Conservation (phyloP, 2,329 filamentous ascomycete species). For the Capronia americana region DNA sequence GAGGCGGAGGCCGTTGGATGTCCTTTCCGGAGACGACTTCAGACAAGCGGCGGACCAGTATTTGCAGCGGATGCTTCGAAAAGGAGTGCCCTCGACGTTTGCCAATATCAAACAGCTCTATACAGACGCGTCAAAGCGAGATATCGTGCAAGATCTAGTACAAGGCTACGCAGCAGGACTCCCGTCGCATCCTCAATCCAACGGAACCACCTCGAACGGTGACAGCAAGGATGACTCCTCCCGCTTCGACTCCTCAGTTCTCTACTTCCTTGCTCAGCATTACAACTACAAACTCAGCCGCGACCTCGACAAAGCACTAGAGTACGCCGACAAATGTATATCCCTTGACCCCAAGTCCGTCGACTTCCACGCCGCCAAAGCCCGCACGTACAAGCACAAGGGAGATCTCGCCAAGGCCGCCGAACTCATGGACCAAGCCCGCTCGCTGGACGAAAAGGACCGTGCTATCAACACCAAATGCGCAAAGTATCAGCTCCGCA, state of each 20-base stretch:
- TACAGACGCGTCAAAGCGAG: conserved; percentile 75
- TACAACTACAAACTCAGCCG: conserved; percentile 92
- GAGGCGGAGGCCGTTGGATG: conserved; percentile 85
- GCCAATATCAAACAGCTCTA: conserved; percentile 96
- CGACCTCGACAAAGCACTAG: conserved; percentile 78
- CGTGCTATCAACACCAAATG: conserved; percentile 98
- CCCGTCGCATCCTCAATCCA: conserved; percentile 53
- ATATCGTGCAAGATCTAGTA: conserved; percentile 75
- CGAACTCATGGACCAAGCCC: conserved; percentile 85
- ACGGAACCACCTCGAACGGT: conserved; percentile 55
- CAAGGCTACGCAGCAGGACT: conserved; percentile 73
- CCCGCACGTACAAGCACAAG: conserved; percentile 89
- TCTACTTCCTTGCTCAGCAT: conserved; percentile 95
- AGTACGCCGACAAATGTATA: conserved; percentile 84
- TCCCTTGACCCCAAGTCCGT: conserved; percentile 79
- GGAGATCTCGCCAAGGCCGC: conserved; percentile 81
- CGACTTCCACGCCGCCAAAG: conserved; percentile 94
- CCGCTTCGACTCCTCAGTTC: conserved; percentile 75
- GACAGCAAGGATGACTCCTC: conserved; percentile 59
- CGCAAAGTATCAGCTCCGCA: conserved; percentile 93
- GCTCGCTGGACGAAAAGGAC: conserved; percentile 84
- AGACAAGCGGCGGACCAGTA: conserved; percentile 77
- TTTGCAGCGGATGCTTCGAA: conserved; percentile 81
- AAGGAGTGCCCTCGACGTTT: conserved; percentile 94
- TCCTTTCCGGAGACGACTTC: conserved; percentile 83